phyloP scores from a whole-genome alignment of 164 flowering plant species.

The Stephania cephalantha region DNA sequence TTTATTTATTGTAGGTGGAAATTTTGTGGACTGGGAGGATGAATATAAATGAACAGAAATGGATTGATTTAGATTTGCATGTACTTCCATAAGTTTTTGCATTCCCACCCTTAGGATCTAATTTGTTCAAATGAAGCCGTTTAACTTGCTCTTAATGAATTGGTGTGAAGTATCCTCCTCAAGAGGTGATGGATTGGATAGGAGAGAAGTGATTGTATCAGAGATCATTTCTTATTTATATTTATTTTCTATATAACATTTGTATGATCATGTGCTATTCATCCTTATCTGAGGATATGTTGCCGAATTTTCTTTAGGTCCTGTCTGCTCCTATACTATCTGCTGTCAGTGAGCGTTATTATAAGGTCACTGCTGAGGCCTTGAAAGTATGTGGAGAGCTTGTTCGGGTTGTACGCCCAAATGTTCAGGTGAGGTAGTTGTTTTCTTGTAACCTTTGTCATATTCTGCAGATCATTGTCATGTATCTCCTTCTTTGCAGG shows the following conservation, averaged over 20 bases:
- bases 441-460: neutral
- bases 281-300: neutral
- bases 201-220: no score
- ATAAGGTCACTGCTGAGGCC: conserved; percentile 99
- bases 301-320: conserved; percentile 41
- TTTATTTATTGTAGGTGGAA: no score
- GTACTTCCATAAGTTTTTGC: no score
- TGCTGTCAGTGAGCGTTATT: conserved; percentile 94
- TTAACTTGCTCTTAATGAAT: neutral
- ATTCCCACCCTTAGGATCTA: no score
- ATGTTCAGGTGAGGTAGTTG: conserved; percentile 48
- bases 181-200: no score
- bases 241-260: neutral
- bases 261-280: neutral
- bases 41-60: no score
- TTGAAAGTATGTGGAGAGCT: conserved; percentile 95
- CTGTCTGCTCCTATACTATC: conserved; percentile 78
- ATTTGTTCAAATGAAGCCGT: no score
- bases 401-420: conserved; percentile 89
- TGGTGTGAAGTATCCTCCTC: no score
- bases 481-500: conserved; percentile 36
- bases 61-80: no score
- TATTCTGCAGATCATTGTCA: conserved; percentile 2
- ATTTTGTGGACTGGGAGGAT: no score
- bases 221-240: no score